phyloP scores from a whole-genome alignment of 805 yeast species.

The Kluyveromyces nonfermentans region DNA sequence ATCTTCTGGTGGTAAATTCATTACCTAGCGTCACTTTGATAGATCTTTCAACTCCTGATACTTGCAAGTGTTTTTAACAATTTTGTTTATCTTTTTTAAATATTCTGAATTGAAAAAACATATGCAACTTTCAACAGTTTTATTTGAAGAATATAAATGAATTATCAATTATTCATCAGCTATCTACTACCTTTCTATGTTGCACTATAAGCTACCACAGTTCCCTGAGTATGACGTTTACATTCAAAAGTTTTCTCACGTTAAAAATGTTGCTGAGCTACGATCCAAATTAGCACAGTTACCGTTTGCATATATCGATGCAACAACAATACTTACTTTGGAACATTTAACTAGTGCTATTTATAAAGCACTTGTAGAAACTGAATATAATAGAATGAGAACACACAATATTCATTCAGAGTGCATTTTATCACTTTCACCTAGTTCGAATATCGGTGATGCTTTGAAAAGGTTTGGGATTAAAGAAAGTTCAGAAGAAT shows the following conservation, averaged over 20 bases:
- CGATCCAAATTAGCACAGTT: conserved; percentile 35
- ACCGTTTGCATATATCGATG: conserved; percentile 59
- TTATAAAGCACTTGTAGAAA: conserved; percentile 51
- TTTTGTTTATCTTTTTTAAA: no score
- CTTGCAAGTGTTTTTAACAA: not conserved
- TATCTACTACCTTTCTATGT: not conserved
- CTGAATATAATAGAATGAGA: conserved; percentile 37
- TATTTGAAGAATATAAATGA: no score
- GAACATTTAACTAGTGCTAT: conserved; percentile 57
- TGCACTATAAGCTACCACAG: conserved; percentile 35
- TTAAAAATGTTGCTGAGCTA: conserved; percentile 37
- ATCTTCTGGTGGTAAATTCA: not conserved
- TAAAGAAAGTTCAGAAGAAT: conserved; percentile 35
- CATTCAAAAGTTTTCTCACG: conserved; percentile 37
- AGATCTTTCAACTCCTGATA: not conserved
- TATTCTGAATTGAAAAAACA: not conserved
- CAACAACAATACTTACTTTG: conserved; percentile 43
- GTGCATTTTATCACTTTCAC: conserved; percentile 57
- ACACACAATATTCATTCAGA: conserved; percentile 67
- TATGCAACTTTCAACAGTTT: no score
- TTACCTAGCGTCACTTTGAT: not conserved
- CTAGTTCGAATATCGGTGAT: conserved; percentile 58
- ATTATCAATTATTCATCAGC: not conserved
- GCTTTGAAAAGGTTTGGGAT: conserved; percentile 66
- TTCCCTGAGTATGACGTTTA: conserved; percentile 32